Conservation (phyloP, 345 rosid genomes). For the Leavenworthia alabamica region DNA sequence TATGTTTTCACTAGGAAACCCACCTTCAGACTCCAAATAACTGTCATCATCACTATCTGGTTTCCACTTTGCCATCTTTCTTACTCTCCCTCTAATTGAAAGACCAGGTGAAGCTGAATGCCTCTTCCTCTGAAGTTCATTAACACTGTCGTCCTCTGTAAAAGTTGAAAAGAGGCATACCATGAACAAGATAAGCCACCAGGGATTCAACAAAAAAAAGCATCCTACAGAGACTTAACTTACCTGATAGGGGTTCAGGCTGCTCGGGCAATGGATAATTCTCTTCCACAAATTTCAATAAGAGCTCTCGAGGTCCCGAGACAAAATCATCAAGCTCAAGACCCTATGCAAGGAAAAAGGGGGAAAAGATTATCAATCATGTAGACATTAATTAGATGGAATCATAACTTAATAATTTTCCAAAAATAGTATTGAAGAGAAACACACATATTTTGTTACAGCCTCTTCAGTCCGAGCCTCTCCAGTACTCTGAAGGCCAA, state of each 20-base stretch:
- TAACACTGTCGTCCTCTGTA: constrained; percentile 76
- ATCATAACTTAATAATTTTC: constrained; percentile 3
- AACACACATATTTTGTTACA: constrained; percentile 85
- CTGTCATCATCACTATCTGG: constrained; percentile 85
- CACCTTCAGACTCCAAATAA: constrained; percentile 75
- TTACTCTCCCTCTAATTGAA: constrained; percentile 83
- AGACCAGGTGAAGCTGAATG: constrained; percentile 85
- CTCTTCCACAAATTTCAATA: constrained; percentile 96
- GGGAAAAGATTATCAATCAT: constrained; percentile 11
- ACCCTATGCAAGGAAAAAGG: constrained; percentile 46
- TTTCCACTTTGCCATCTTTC: constrained; percentile 87
- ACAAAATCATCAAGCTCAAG: constrained; percentile 96
- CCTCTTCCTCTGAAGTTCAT: constrained; percentile 88
- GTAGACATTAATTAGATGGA: not conserved
- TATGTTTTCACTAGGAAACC: constrained; percentile 31
- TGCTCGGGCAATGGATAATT: constrained; percentile 91
- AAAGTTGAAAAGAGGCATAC: constrained; percentile 16
- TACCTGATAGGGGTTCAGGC: constrained; percentile 89
- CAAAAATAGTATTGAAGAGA: constrained; percentile 3
- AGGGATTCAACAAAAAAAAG: constrained; percentile 3
- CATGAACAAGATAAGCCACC: constrained; percentile 12
- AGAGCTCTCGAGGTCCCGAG: constrained; percentile 96
- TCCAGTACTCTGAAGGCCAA: constrained; percentile 99
- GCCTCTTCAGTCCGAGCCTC: constrained; percentile 99
- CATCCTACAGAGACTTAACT: not conserved